Evolutionary conservation across 176 grass and related monocot species (phyloP), one percentile per base, ranked within the genome.

Genomic region (Leersia perrieri): DNA sequence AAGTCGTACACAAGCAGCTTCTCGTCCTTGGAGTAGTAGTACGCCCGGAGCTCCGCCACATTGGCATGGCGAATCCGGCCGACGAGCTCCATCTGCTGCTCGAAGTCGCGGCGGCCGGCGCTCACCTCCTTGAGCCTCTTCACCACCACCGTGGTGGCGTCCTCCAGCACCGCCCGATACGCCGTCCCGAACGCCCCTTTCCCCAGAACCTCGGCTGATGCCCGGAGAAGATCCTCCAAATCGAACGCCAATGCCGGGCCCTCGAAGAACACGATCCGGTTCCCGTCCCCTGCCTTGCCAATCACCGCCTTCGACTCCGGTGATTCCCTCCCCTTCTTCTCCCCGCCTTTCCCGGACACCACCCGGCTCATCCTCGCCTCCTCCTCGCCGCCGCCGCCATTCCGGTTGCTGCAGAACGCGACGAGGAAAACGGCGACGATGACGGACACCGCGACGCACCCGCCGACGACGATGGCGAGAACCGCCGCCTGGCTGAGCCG

Each of bases 11-110:
- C 97, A 7, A 94, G 90, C 39, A 99, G 87, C 84, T 99, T 99
- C 87, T 99, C 97, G 77, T 99, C 97, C 87, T 99, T 99, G 49
- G 97, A 99, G 79, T 90, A 99, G 88, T 93, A 99, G 82, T 96
- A 99, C 0, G 91, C 97, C 12, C 91, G 80, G 60, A 99, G 84
- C 68, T 99, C 97, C 0, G 77, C 97, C 68, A 99, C 97, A 63
- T 92, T 91, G 32, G 80, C 87, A 31, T 95, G 90, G 0, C 92
- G 94, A 33, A 90, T 94, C 77, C 85, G 84, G 7, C 93, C 97
- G 0, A 96, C 86, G 3, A 91, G 72, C 87, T 99, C 97, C 93
- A 99, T 93, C 84, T 93, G 97, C 82, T 96, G 97, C 82, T 99
- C 97, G 33, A 99, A 99, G 22, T 99, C 97, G 32, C 89, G 92